These are phyloP conservation scores for Xerocomus minutiporus DNA, from an alignment of 1,284 basidiomycete species.

Conservation along the genomic window DNA sequence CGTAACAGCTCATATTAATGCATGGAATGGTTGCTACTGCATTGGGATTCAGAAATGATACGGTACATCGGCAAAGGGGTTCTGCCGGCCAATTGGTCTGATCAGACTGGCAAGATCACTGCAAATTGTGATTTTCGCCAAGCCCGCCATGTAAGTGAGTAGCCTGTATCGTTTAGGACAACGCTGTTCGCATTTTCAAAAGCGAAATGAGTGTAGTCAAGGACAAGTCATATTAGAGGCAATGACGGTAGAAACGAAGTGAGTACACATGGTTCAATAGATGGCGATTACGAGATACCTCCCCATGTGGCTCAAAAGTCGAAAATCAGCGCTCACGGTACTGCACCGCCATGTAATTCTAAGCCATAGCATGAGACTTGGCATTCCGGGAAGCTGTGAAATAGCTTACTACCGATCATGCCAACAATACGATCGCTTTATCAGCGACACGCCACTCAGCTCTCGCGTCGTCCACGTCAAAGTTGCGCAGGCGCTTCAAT, in stretches of 20 bases:
- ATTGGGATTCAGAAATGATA: not conserved
- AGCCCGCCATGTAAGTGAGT: not conserved
- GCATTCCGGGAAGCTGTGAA: conserved; percentile 4
- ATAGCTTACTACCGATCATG: conserved; percentile 22
- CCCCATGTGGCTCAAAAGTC: not conserved
- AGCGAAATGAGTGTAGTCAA: conserved; percentile 1
- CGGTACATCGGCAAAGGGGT: not conserved
- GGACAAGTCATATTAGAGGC: conserved; percentile 1
- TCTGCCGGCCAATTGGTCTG: not conserved
- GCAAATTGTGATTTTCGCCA: not conserved
- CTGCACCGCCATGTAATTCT: conserved; percentile 6
- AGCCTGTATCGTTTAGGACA: not conserved
- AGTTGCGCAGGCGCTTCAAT: conserved; percentile 51
- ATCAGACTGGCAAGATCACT: not conserved
- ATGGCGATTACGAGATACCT: conserved; percentile 11
- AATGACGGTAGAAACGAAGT: conserved; percentile 11
- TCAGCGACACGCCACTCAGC: conserved; percentile 64
- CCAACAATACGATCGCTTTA: conserved; percentile 40
- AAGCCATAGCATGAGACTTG: not conserved
- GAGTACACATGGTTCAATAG: not conserved
- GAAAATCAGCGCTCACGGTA: not conserved
- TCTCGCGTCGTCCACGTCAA: conserved; percentile 55
- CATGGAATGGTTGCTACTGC: not conserved
- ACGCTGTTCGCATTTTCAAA: not conserved
- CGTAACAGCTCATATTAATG: not conserved